These are phyloP conservation scores for Kwoniella heveanensis DNA, from an alignment of 768 basidiomycete genomes.

Conservation along the genomic window DNA sequence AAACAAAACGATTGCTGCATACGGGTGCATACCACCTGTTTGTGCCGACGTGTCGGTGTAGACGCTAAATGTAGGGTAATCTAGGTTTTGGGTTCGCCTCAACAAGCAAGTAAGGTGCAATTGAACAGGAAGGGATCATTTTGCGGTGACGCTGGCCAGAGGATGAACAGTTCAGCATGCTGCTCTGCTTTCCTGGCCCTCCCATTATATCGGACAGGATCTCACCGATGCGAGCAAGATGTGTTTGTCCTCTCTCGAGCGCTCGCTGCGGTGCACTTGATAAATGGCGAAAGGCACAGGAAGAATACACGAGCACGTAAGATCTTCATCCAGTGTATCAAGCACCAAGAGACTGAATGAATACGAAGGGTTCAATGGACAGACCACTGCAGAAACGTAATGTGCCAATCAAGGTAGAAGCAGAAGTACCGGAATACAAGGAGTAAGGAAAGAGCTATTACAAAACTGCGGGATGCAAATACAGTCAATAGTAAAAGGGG, in stretches of 20 bases:
- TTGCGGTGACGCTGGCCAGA: background rate
- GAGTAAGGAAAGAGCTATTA: background rate
- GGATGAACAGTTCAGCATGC: background rate
- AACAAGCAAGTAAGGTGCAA: background rate
- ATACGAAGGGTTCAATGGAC: background rate
- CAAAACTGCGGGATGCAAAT: background rate
- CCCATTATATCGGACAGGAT: background rate
- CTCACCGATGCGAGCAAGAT: background rate
- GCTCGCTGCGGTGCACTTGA: background rate
- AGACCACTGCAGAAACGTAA: background rate
- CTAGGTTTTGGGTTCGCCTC: background rate
- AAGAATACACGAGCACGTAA: slow-evolving; percentile 3
- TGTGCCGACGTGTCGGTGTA: no score
- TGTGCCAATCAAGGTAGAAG: background rate
- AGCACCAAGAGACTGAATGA: background rate
- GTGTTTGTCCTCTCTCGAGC: background rate
- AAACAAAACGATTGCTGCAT: slow-evolving; percentile 1
- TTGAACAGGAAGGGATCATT: background rate
- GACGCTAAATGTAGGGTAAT: slow-evolving; percentile 8
- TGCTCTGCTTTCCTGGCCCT: background rate
- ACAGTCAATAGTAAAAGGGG: background rate
- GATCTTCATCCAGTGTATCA: slow-evolving; percentile 6
- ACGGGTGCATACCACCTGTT: no score
- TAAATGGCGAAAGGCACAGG: background rate
- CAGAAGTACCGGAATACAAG: background rate